Conservation (phyloP, 1,139 yeast species). For the Taphrina confusa region DNA sequence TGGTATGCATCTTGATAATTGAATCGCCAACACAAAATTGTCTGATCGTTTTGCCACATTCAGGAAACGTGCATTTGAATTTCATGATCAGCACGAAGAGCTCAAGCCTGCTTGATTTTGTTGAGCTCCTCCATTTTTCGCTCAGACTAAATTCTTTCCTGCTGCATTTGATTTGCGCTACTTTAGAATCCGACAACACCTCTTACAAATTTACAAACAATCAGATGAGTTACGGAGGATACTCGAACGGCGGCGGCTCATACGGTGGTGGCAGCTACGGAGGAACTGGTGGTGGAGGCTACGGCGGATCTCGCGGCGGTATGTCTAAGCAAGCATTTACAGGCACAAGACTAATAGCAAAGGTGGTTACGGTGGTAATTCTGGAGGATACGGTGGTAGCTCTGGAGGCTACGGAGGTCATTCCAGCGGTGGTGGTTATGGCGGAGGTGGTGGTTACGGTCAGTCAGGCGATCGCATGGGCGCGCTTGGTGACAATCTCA, state of each 20-base stretch:
- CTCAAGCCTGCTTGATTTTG: too few species aligned
- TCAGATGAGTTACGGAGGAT: slow-evolving; percentile 32
- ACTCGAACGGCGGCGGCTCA: slow-evolving; percentile 38
- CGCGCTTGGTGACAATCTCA: slow-evolving; percentile 59
- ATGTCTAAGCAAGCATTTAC: neutral
- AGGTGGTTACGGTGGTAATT: slow-evolving; percentile 44
- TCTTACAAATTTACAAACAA: neutral
- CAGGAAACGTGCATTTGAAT: too few species aligned
- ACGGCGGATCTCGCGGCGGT: slow-evolving; percentile 25
- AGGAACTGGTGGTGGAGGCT: slow-evolving; percentile 35
- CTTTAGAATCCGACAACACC: neutral
- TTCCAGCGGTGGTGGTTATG: slow-evolving; percentile 24
- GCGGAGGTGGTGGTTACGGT: slow-evolving; percentile 47
- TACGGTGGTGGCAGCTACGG: slow-evolving; percentile 43
- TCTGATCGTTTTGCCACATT: too few species aligned
- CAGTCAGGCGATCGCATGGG: slow-evolving; percentile 52
- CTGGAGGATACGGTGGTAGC: slow-evolving; percentile 45
- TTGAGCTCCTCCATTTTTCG: slow-evolving; percentile 10
- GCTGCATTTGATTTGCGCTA: neutral
- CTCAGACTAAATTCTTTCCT: neutral
- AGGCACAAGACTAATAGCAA: neutral
- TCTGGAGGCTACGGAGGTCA: slow-evolving; percentile 44
- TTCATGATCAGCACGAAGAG: too few species aligned
- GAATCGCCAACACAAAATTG: too few species aligned
- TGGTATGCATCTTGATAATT: too few species aligned